phyloP scores from a whole-genome alignment of 805 yeast genomes.

The Saturnispora ahearnii region DNA sequence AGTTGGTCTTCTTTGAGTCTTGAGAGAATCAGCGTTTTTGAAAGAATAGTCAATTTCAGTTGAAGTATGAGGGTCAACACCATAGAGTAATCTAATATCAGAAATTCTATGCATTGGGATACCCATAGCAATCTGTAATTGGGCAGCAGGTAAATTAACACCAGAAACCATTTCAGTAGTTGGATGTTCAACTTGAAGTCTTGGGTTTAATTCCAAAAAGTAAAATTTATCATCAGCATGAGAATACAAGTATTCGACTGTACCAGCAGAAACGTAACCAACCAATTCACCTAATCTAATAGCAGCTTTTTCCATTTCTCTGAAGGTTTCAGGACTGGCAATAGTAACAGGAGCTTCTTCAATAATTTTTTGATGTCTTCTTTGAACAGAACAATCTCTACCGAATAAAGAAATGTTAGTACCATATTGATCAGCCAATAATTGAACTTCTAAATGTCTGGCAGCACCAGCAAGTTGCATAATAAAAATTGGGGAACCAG shows the following conservation, averaged over 20 bases:
- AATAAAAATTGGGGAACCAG: constrained; percentile 97
- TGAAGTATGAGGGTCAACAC: constrained; percentile 90
- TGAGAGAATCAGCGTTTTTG: constrained; percentile 57
- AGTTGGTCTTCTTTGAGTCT: constrained; percentile 81
- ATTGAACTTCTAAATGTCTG: constrained; percentile 95
- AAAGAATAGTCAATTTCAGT: constrained; percentile 89
- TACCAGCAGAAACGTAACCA: constrained; percentile 98
- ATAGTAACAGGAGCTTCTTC: constrained; percentile 99
- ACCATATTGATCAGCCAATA: constrained; percentile 97
- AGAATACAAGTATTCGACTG: constrained; percentile 94
- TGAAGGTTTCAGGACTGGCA: constrained; percentile 79
- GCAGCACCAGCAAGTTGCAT: constrained; percentile 98
- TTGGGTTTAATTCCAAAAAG: constrained; percentile 94
- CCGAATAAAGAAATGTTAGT: constrained; percentile 95
- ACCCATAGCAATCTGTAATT: constrained; percentile 99
- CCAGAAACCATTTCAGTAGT: constrained; percentile 99
- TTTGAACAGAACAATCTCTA: constrained; percentile 98
- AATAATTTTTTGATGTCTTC: constrained; percentile 97
- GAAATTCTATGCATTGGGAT: constrained; percentile 90
- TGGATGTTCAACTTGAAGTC: constrained; percentile 99
- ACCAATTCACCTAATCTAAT: constrained; percentile 93
- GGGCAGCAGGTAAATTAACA: constrained; percentile 96
- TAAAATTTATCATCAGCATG: constrained; percentile 91
- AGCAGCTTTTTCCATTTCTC: constrained; percentile 93
- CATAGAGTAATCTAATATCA: constrained; percentile 87